These are phyloP conservation scores for Paecilomyces formosus DNA, from an alignment of 2,329 filamentous ascomycete genomes.

Conservation along the genomic window DNA sequence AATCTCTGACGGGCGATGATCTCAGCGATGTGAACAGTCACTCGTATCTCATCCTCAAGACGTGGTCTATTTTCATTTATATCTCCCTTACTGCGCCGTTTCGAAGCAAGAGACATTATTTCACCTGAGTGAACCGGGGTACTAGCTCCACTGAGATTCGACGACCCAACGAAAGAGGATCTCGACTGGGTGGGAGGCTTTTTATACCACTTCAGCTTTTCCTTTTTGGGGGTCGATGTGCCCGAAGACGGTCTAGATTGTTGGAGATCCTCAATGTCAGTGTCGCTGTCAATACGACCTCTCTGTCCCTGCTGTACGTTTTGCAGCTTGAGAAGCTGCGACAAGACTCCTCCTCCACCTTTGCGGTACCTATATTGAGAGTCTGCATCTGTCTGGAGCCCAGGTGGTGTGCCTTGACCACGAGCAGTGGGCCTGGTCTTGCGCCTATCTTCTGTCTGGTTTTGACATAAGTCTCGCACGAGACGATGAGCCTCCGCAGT, in stretches of 20 bases:
- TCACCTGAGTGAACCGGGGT: conserved; percentile 19
- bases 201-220: conserved; percentile 37
- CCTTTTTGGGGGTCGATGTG: conserved; percentile 24
- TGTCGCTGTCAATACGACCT: conserved; percentile 15
- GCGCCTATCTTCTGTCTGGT: conserved; percentile 16
- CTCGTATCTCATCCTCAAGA: conserved; percentile 43
- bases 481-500: conserved; percentile 30
- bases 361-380: conserved; percentile 15
- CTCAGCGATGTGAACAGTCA: conserved; percentile 55
- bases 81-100: conserved; percentile 14
- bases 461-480: conserved; percentile 27
- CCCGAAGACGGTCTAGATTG: conserved; percentile 20
- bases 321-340: conserved; percentile 64
- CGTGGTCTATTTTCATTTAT: conserved; percentile 11
- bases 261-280: conserved; percentile 15
- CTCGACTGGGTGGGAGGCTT: conserved; percentile 30
- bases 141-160: conserved; percentile 26
- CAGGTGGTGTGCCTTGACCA: conserved; percentile 21
- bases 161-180: conserved; percentile 30
- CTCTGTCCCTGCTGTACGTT: conserved; percentile 36
- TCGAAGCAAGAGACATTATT: conserved; percentile 13
- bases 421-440: conserved; percentile 22
- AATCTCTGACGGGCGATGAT: conserved; percentile 76
- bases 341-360: conserved; percentile 53
- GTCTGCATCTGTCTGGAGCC: conserved; percentile 10